A percentile compares a stretch with the other conserved stretches of the same genome.
phyloP scores from a whole-genome alignment of 192 early-diverging fungal species.

The Backusella morwellensis region DNA sequence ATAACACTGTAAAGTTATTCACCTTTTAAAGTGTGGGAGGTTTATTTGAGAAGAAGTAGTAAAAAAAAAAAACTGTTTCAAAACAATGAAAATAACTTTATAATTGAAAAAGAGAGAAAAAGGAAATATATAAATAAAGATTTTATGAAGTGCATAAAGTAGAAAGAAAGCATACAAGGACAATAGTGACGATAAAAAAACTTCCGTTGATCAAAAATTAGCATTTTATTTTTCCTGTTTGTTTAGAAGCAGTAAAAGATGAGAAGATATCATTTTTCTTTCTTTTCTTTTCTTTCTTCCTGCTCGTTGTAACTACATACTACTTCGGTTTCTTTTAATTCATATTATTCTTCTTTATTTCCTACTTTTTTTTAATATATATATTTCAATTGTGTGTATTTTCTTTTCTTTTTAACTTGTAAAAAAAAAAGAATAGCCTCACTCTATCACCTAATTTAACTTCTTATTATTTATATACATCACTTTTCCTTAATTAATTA shows the following conservation, averaged over 20 bases:
- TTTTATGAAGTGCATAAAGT: too few relatives aligned
- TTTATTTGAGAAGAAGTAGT: conserved; percentile 16
- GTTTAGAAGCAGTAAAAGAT: background rate
- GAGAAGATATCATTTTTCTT: background rate
- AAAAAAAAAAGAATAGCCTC: background rate
- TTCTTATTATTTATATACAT: background rate
- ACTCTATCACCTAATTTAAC: background rate
- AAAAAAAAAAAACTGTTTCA: background rate
- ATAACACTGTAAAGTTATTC: too few relatives aligned
- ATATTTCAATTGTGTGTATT: background rate
- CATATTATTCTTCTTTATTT: background rate
- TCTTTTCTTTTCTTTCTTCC: conserved; percentile 3
- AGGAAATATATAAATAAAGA: too few relatives aligned
- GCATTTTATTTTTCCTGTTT: conserved; percentile 4
- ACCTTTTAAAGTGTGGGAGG: background rate
- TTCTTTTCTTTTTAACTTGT: background rate
- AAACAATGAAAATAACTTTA: too few relatives aligned
- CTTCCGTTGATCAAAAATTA: background rate
- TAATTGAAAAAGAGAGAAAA: too few relatives aligned
- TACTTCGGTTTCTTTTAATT: background rate
- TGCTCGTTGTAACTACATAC: background rate
- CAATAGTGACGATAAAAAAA: background rate
- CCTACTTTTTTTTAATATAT: background rate
- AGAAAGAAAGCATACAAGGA: too few relatives aligned
- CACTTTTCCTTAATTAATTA: background rate